Percentiles rank a stretch among this genome's conserved stretches.
These are phyloP conservation scores for Alternaria arborescens DNA, from an alignment of 2,329 filamentous ascomycete species.

Conservation along the genomic window DNA sequence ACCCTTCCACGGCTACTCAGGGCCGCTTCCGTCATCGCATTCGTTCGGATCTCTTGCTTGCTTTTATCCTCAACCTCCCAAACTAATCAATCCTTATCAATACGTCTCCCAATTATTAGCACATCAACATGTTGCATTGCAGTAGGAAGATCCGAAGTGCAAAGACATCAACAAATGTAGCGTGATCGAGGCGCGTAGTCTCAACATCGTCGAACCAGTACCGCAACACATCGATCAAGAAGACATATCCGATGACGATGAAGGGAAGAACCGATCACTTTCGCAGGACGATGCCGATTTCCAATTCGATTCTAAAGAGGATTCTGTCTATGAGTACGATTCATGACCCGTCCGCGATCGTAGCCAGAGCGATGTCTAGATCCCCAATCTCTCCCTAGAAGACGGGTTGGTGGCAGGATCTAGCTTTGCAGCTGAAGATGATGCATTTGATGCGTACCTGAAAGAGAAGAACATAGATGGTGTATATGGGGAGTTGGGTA, in stretches of 20 bases:
- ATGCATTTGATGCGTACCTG: not conserved
- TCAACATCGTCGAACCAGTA: not conserved
- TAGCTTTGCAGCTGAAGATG: not conserved
- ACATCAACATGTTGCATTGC: not conserved
- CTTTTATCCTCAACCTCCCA: not conserved
- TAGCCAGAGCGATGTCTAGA: too few relatives aligned
- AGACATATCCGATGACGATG: not conserved
- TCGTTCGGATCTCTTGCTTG: not conserved
- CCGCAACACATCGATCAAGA: not conserved
- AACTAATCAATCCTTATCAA: not conserved
- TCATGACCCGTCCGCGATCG: too few relatives aligned
- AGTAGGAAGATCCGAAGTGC: not conserved
- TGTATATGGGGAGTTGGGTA: too few relatives aligned
- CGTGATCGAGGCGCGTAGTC: not conserved
- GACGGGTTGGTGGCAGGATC: not conserved
- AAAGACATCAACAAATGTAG: not conserved
- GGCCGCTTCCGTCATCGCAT: not conserved
- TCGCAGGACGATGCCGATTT: not conserved
- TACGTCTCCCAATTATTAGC: not conserved
- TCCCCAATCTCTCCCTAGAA: not conserved
- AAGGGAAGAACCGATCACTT: not conserved
- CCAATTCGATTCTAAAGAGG: not conserved
- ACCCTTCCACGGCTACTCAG: not conserved
- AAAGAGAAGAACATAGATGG: not conserved
- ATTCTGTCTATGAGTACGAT: not conserved